These are phyloP conservation scores for Escovopsis sp. DNA, from an alignment of 2,329 filamentous ascomycete genomes.

Conservation along the genomic window DNA sequence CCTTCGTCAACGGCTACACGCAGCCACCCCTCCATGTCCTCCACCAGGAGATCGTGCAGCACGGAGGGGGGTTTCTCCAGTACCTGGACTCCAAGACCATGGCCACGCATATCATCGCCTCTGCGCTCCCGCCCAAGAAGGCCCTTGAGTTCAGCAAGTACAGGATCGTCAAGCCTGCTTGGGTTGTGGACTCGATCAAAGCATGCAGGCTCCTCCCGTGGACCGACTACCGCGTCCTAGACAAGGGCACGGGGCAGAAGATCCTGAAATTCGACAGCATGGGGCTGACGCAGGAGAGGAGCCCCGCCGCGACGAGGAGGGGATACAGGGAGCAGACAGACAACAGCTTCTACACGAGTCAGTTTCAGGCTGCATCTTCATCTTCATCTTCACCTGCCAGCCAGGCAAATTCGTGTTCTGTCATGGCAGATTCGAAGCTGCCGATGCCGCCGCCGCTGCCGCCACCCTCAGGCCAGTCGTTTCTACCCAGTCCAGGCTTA, in stretches of 20 bases:
- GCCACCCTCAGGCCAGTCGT: no score
- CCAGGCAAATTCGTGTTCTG: conserved; percentile 15
- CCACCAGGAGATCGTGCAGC: conserved; percentile 71
- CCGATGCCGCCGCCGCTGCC: conserved; percentile 10
- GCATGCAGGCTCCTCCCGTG: conserved; percentile 73
- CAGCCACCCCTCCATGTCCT: conserved; percentile 83
- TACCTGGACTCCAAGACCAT: conserved; percentile 90
- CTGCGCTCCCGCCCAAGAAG: conserved; percentile 82
- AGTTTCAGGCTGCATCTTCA: conserved; percentile 36
- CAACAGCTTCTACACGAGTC: conserved; percentile 66
- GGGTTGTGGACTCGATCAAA: conserved; percentile 79
- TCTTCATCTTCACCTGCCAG: conserved; percentile 13
- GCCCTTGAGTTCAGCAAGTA: conserved; percentile 75
- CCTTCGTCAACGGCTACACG: conserved; percentile 89
- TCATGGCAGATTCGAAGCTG: conserved; percentile 14
- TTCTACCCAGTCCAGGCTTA: no score
- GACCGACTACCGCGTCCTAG: conserved; percentile 69
- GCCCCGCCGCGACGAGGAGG: conserved; percentile 32
- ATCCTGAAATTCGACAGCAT: conserved; percentile 49
- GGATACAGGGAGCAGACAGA: conserved; percentile 73
- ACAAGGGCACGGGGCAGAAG: conserved; percentile 72
- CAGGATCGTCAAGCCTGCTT: conserved; percentile 84
- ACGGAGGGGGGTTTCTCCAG: conserved; percentile 91
- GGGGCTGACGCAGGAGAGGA: conserved; percentile 50
- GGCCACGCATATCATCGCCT: conserved; percentile 91